Evolutionary conservation across 1,139 yeast species (phyloP).

Genomic region (Nakaseomyces kungkrabaensis): DNA sequence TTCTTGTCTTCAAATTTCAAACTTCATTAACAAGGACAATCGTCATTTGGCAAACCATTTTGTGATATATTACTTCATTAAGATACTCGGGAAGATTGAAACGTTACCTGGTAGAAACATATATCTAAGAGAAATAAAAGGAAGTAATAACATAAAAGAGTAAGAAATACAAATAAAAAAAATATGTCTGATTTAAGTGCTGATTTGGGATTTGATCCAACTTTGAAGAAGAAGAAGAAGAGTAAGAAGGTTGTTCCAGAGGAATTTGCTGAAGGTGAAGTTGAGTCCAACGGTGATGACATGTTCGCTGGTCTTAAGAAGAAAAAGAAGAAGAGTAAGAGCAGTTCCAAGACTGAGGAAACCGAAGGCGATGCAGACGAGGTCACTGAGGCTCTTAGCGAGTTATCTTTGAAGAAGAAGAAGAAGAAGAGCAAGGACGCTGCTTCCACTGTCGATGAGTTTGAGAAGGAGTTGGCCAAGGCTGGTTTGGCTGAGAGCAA

Average conservation of each 20-base stretch:
- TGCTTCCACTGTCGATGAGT: slow-evolving; percentile 44
- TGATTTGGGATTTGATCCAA: slow-evolving; percentile 69
- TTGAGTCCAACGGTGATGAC: slow-evolving; percentile 31
- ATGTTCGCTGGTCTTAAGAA: slow-evolving; percentile 40
- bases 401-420: slow-evolving; percentile 75
- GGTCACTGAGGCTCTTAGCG: slow-evolving; percentile 57
- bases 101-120: too few relatives aligned
- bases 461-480: slow-evolving; percentile 80
- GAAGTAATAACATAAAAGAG: background rate
- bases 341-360: slow-evolving; percentile 29
- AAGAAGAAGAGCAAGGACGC: slow-evolving; percentile 51
- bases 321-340: slow-evolving; percentile 40
- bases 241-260: slow-evolving; percentile 32
- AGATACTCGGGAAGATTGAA: too few relatives aligned
- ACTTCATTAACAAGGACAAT: too few relatives aligned
- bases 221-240: slow-evolving; percentile 84
- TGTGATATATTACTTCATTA: too few relatives aligned
- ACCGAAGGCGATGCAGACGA: slow-evolving; percentile 40
- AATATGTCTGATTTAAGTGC: slow-evolving; percentile 31
- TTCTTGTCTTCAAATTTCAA: too few relatives aligned
- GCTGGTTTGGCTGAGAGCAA: slow-evolving; percentile 57
- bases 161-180: slow-evolving; percentile 2
- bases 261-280: slow-evolving; percentile 15
- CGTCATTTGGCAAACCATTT: too few relatives aligned
- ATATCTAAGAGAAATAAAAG: background rate